Percentiles rank a stretch among this genome's conserved stretches.
These are phyloP conservation scores for Claviceps humidiphila DNA, from an alignment of 2,329 filamentous ascomycete species.

Conservation along the genomic window DNA sequence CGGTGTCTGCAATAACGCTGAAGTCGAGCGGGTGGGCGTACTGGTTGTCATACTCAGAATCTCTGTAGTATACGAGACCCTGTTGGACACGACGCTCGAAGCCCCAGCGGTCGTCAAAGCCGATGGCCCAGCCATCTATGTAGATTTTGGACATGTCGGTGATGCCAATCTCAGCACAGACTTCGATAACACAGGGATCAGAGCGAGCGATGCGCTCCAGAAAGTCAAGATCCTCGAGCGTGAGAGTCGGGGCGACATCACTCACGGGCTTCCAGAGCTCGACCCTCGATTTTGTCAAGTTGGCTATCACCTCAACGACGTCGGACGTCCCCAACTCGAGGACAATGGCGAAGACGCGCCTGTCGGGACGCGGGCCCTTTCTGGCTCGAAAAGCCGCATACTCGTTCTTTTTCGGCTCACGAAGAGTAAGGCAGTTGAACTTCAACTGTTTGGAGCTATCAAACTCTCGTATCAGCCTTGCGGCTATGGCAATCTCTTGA, in stretches of 20 bases:
- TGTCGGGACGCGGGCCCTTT: constrained; percentile 31
- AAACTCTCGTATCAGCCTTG: constrained; percentile 32
- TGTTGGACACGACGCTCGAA: constrained; percentile 61
- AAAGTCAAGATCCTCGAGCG: constrained; percentile 67
- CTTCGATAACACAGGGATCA: constrained; percentile 63
- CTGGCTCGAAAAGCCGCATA: constrained; percentile 47
- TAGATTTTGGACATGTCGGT: constrained; percentile 75
- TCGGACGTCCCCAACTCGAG: constrained; percentile 24
- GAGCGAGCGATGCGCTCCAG: constrained; percentile 56
- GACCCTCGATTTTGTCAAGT: constrained; percentile 26
- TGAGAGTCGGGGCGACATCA: constrained; percentile 41
- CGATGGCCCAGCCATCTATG: constrained; percentile 77
- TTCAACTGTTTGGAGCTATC: constrained; percentile 21
- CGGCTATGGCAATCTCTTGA: constrained; percentile 38
- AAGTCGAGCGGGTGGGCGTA: constrained; percentile 45
- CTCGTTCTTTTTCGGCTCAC: constrained; percentile 50
- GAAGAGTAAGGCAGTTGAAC: constrained; percentile 52
- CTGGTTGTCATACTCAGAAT: constrained; percentile 53
- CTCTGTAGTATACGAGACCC: constrained; percentile 70
- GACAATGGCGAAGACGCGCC: constrained; percentile 36
- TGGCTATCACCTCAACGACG: constrained; percentile 39
- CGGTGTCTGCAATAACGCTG: constrained; percentile 28
- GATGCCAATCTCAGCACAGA: constrained; percentile 63
- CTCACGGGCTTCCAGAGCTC: constrained; percentile 32
- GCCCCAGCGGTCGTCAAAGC: constrained; percentile 67